Evolutionary conservation across 495 filamentous ascomycete genomes (phyloP).

Genomic region (Usnea hakonensis): DNA sequence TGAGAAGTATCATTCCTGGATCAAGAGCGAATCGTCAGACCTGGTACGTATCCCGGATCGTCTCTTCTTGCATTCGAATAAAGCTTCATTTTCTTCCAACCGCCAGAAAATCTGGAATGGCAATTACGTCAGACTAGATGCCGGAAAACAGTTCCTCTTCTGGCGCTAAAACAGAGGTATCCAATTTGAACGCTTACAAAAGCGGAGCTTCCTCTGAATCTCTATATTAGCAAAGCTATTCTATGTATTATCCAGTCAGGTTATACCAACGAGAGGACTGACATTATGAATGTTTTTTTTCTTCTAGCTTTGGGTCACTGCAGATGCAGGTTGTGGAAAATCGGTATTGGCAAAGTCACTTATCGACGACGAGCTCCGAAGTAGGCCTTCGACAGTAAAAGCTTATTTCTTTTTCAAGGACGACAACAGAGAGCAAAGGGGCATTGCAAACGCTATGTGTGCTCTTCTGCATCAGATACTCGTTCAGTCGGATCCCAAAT

Average conservation of each 20-base stretch:
- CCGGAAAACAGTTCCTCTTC: too few species aligned
- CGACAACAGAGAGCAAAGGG: slow-evolving; percentile 39
- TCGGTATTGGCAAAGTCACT: slow-evolving; percentile 33
- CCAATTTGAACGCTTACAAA: too few species aligned
- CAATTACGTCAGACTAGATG: too few species aligned
- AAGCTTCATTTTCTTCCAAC: too few species aligned
- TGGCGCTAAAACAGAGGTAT: too few species aligned
- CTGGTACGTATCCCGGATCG: neutral
- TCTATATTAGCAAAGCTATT: too few species aligned
- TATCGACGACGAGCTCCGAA: slow-evolving; percentile 22
- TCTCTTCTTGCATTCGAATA: too few species aligned
- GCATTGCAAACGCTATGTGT: slow-evolving; percentile 20
- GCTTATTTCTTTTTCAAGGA: slow-evolving; percentile 58
- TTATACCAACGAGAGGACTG: too few species aligned
- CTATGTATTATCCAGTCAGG: too few species aligned
- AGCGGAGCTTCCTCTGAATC: too few species aligned
- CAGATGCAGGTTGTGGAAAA: slow-evolving; percentile 40
- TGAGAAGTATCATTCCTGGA: slow-evolving; percentile 23
- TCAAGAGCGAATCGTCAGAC: slow-evolving; percentile 11
- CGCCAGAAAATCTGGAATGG: too few species aligned
- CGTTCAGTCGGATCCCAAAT: neutral
- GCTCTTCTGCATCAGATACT: slow-evolving; percentile 27
- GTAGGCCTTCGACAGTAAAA: slow-evolving; percentile 4
- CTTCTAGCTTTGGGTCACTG: slow-evolving; percentile 29
- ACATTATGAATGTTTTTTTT: too few species aligned